Base-by-base conservation (phyloP, 805 yeast species). In the Candida lessepsii region DNA sequence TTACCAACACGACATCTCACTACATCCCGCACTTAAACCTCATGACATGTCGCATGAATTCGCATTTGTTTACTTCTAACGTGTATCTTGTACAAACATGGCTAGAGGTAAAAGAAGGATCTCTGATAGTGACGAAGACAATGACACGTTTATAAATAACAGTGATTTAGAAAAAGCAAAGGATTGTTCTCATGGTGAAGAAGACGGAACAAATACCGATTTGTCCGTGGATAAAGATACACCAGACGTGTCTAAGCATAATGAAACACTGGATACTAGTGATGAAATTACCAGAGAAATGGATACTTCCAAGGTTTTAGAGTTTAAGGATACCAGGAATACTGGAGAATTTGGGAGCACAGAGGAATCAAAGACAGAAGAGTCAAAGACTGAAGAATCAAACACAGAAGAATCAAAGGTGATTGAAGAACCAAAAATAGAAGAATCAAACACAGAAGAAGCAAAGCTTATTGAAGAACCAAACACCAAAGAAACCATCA, bases 111-210 rank as follows among this genome's bases (percentile, higher is more conserved):
- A 45, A 25, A 34, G 48, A 35, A 41, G 42, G 31, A 40, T 40
- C 13, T 23, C 26, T 8, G 33, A 27, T 31, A 38, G 31, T 19
- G 37, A 26, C 3, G 42, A 40, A 4, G 47, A 36, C 10, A 27
- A n/a, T 24, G 42, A 32, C 9, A 57, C 70, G 1, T 69, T 69
- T 40, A 53, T 69, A 29, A 69, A 69, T 43, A 69, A 69, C 42
- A 67, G 72, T 44, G 74, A 69, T 39, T 60, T 58, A 36, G 31
- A 26, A 25, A 11, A 11, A 11, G 28, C 9, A 15, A 14, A 18
- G 9, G 5, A 19, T 3, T 9, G 15, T 21, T 23, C 24, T 5
- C 14, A 32, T 11, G 16, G 19, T 2, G 35, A 39, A 16, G 20
- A 18, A 15, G 48, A 42, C 15, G 20, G 10, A n/a, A 25, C 25